Conservation (phyloP, 352 stramenopile species). For the Phytophthora tubulina region DNA sequence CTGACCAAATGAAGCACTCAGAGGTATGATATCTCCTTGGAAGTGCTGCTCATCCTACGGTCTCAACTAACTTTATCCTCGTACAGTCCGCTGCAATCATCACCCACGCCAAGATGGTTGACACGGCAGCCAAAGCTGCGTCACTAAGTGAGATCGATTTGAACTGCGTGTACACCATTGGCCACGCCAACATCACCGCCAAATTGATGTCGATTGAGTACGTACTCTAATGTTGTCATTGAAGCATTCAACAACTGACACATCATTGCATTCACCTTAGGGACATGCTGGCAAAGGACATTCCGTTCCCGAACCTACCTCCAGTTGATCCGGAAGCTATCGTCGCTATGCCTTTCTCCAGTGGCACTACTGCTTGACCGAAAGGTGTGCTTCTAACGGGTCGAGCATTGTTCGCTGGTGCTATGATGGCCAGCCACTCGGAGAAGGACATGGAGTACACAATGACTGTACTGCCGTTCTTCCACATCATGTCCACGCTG, state of each 20-base stretch:
- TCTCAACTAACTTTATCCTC: conserved; percentile 9
- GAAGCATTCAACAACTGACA: too few species aligned
- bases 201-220: conserved; percentile 45
- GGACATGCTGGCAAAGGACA: conserved; percentile 35
- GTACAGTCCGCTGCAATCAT: conserved; percentile 42
- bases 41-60: neutral
- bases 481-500: conserved; percentile 92
- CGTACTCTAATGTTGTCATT: neutral
- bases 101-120: conserved; percentile 42
- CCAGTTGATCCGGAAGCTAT: conserved; percentile 32
- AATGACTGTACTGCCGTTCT: conserved; percentile 87
- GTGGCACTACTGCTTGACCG: conserved; percentile 90
- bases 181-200: conserved; percentile 13
- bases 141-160: conserved; percentile 20
- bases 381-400: conserved; percentile 92
- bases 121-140: conserved; percentile 39
- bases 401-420: conserved; percentile 79
- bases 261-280: conserved; percentile 14
- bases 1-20: conserved; percentile 44
- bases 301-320: conserved; percentile 40
- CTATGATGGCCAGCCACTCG: conserved; percentile 62
- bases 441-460: conserved; percentile 49
- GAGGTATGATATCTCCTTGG: conserved; percentile 34
- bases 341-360: conserved; percentile 91
- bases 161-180: conserved; percentile 47